Evolutionary conservation across 805 yeast genomes (phyloP).

Genomic region (Yarrowia keelungensis): DNA sequence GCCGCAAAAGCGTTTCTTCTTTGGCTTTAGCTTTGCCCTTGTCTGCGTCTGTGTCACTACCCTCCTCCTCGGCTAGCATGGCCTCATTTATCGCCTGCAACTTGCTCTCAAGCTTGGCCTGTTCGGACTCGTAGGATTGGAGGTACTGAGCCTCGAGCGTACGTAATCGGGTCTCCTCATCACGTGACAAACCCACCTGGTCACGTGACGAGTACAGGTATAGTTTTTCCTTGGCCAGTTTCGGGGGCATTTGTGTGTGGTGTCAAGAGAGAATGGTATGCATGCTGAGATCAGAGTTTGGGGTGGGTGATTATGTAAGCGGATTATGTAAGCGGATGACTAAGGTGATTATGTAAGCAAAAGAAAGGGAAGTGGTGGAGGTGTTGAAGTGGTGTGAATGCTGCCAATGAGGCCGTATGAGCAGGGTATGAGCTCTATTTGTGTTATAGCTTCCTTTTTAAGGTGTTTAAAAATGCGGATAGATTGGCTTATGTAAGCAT

Average conservation of each 20-base stretch:
- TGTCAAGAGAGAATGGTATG: neutral
- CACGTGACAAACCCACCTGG: slow-evolving; percentile 2
- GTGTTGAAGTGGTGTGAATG: too few species aligned
- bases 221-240: slow-evolving; percentile 1
- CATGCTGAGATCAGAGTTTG: slow-evolving; percentile 11
- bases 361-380: too few species aligned
- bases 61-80: neutral
- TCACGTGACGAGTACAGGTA: slow-evolving; percentile 34
- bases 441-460: too few species aligned
- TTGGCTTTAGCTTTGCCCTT: neutral
- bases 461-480: too few species aligned
- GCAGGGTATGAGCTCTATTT: too few species aligned
- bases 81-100: slow-evolving; percentile 10
- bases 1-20: neutral
- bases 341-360: too few species aligned
- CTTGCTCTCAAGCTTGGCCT: slow-evolving; percentile 15
- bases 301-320: too few species aligned
- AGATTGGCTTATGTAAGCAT: too few species aligned
- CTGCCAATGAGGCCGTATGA: too few species aligned
- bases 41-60: neutral
- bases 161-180: slow-evolving; percentile 16
- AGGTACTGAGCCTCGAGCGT: slow-evolving; percentile 16
- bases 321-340: too few species aligned
- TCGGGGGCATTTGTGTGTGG: neutral
- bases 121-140: neutral